Evolutionary conservation across 495 filamentous ascomycete genomes (phyloP).

Genomic region (Copromyces sp.): DNA sequence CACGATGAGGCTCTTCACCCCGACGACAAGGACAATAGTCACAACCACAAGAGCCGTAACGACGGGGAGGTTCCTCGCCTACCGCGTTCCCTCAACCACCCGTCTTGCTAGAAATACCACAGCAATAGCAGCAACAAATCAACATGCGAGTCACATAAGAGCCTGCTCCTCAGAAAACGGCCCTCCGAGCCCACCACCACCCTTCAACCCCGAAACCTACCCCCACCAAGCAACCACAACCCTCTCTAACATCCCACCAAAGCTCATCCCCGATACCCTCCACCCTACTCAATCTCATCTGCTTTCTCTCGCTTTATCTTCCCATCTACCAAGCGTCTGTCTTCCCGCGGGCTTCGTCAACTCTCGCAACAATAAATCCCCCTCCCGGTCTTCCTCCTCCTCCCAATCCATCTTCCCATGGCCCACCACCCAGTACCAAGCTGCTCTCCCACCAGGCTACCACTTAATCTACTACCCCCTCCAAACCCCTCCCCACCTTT

Average conservation of each 20-base stretch:
- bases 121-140: neutral
- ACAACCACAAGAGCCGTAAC: neutral
- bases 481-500: constrained; percentile 37
- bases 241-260: constrained; percentile 37
- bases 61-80: neutral
- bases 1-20: neutral
- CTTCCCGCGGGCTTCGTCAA: constrained; percentile 26
- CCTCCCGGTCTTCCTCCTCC: neutral
- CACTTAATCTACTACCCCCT: constrained; percentile 68
- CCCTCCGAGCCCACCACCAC: neutral
- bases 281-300: constrained; percentile 54
- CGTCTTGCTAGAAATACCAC: neutral
- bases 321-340: constrained; percentile 37
- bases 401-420: neutral
- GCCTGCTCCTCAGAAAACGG: neutral
- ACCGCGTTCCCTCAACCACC: neutral
- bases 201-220: constrained; percentile 7
- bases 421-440: constrained; percentile 15
- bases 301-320: constrained; percentile 50
- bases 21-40: neutral
- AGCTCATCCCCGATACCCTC: constrained; percentile 53
- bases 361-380: neutral
- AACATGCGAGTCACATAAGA: neutral
- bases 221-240: constrained; percentile 1
- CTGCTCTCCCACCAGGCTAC: constrained; percentile 49